Evolutionary conservation across 1,284 basidiomycete genomes (phyloP), one percentile per base, ranked within the genome.

Genomic region (Pseudozyma hubeiensis): DNA sequence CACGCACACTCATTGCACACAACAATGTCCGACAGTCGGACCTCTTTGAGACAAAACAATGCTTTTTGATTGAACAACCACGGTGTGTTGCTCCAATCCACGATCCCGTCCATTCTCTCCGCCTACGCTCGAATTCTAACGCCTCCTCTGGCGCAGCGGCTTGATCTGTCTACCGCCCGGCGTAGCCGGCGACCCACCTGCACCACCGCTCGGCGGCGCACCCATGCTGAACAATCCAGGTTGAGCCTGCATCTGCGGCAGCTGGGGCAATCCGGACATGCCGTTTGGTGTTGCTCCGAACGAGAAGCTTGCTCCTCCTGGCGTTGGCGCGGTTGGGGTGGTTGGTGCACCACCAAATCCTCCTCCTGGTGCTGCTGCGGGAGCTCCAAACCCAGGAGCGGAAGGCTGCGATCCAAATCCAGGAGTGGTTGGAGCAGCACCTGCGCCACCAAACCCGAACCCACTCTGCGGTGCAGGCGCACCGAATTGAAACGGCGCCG

Each of bases 161-260:
- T 80, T 80, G 47, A 80, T 80, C 58, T 75, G 71, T 33, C 78
- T 57, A 4, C 67, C 78, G 5, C 59, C 62, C 0, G 76, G 70
- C 8, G 34, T 44, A 7, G 41, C 45, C 1, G 63, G 59, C 7
- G 54, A 37, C 4, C 40, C 35, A 37, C 35, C 35, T 10, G 55
- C 24, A 8, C 37, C 43, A 5, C 51, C 33, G 13, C 50, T 55
- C 6, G 75, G 63, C 19, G 72, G 52, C 8, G 78, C 60, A 30
- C 77, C 78, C 57, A 80, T 72, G 17, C 65, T 78, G 39, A 80
- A 80, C 57, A 80, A 17, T 1, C 67, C 72, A 10, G 60, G 53
- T 17, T 50, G 44, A 11, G 57, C 53, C 13, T 45, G 64, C 47
- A 60, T 41, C 33, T 62, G 62, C 5, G 72, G 55, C 33, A 58